A percentile compares a stretch with the other conserved stretches of the same genome.
These are phyloP conservation scores for Suillus placidus DNA, from an alignment of 768 basidiomycete genomes.

Conservation along the genomic window DNA sequence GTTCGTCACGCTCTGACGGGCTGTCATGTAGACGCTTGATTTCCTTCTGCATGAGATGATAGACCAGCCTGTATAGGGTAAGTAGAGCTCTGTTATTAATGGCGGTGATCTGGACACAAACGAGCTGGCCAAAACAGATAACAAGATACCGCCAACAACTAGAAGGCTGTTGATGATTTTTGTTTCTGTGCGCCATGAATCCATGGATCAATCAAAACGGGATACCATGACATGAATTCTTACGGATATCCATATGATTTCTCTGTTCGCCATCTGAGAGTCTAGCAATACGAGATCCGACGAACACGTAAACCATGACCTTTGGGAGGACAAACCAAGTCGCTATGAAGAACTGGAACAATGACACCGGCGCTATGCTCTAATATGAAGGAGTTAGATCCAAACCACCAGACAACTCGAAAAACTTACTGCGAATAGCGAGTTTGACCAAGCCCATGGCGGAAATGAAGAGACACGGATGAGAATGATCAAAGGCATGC, in stretches of 20 bases:
- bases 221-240: slow-evolving; percentile 17
- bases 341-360: slow-evolving; percentile 78
- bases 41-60: slow-evolving; percentile 62
- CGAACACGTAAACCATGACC: slow-evolving; percentile 71
- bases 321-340: slow-evolving; percentile 75
- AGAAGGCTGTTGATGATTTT: slow-evolving; percentile 66
- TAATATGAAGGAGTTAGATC: slow-evolving; percentile 31
- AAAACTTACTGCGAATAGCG: slow-evolving; percentile 69
- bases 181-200: slow-evolving; percentile 45
- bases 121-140: slow-evolving; percentile 68
- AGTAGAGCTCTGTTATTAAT: slow-evolving; percentile 14
- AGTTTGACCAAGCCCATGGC: slow-evolving; percentile 87
- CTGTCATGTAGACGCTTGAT: slow-evolving; percentile 56
- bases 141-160: slow-evolving; percentile 58
- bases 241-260: slow-evolving; percentile 75
- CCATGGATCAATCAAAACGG: slow-evolving; percentile 16
- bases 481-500: slow-evolving; percentile 79
- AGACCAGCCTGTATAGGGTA: slow-evolving; percentile 57
- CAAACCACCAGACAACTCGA: slow-evolving; percentile 7
- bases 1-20: slow-evolving; percentile 50
- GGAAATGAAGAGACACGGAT: slow-evolving; percentile 83
- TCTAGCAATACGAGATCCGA: slow-evolving; percentile 73
- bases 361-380: slow-evolving; percentile 72
- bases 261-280: slow-evolving; percentile 79
- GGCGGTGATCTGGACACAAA: slow-evolving; percentile 39